phyloP scores from a whole-genome alignment of 345 rosid species.

The Citrus glauca region DNA sequence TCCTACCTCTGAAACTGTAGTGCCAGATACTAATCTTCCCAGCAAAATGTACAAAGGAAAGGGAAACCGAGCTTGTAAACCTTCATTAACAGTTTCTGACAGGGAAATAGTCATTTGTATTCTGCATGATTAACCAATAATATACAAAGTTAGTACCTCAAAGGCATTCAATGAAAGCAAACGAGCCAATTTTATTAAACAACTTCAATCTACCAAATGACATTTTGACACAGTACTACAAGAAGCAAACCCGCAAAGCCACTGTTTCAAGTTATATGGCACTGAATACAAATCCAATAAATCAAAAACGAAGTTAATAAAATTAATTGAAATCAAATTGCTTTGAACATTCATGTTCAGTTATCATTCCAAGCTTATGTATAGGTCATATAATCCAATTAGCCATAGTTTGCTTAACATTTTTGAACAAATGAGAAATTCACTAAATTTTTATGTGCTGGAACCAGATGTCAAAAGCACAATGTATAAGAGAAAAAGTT shows the following conservation, averaged over 20 bases:
- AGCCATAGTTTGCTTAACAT: background rate
- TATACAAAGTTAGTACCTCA: slow-evolving; percentile 20
- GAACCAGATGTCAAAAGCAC: background rate
- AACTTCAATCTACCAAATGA: background rate
- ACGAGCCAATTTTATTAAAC: slow-evolving; percentile 4
- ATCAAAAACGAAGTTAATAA: background rate
- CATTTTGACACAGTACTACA: background rate
- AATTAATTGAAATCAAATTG: no score
- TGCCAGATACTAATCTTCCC: slow-evolving; percentile 70
- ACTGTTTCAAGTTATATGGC: no score
- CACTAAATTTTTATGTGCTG: background rate
- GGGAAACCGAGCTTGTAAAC: slow-evolving; percentile 41
- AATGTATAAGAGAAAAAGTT: background rate
- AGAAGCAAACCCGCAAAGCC: background rate
- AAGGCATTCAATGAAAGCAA: slow-evolving; percentile 10
- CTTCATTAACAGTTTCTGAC: slow-evolving; percentile 47
- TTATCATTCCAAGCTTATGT: background rate
- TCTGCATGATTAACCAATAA: slow-evolving; percentile 45
- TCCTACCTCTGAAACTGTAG: slow-evolving; percentile 59
- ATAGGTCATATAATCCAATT: background rate
- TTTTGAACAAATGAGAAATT: background rate
- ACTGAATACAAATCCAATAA: background rate
- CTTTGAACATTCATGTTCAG: background rate
- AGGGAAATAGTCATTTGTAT: slow-evolving; percentile 71
- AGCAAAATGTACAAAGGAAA: slow-evolving; percentile 78